Base-by-base conservation (phyloP, 495 filamentous ascomycete genomes). In the Daldinia caldariorum region DNA sequence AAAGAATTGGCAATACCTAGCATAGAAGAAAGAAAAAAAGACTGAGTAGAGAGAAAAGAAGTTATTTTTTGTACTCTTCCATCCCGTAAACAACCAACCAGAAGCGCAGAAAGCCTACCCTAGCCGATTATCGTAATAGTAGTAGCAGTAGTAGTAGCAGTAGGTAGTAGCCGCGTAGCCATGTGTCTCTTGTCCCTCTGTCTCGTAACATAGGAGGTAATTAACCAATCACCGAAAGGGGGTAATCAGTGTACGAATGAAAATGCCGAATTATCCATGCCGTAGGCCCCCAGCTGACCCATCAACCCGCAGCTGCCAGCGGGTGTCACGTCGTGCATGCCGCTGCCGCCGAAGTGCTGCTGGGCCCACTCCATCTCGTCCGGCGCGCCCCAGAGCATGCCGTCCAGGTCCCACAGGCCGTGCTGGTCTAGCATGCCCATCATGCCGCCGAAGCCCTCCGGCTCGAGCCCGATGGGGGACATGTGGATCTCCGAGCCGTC, bases 381-480 rank as follows among this genome's bases (percentile, higher is more conserved):
- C 10, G 78, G 55, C 73, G 78, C 77, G 39, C 77, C 76, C 83
- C 83, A 85, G 69, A 77, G 79, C 82, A 84, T 83, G 71, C 81
- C 85, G 68, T 87, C 85, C 1, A 87, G 74, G 70, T 87, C 84
- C 85, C 85, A 87, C 9, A 86, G 76, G 20, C 83, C 81, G 56
- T 84, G 82, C 69, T 85, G 82, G 68, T 86, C 83, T 18, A 86
- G 74, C 72, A 86, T 77, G 66, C 79, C 79, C 79, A 84, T 82
- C 79, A 86, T 83, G 66, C 81, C 84, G 14, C 84, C 73, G 57
- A 82, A 84, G 38, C 82, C 84, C 55, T 83, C 78, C 14, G 83
- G 81, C 71, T 84, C 84, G 13, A 83, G 78, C 7, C 81, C 82
- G 58, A 83, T 85, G 51, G 83, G 82, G 37, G 76, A 79, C 83